These are phyloP conservation scores for Acanthamoeba healyi DNA, from an alignment of 208 protist species.

Conservation along the genomic window DNA sequence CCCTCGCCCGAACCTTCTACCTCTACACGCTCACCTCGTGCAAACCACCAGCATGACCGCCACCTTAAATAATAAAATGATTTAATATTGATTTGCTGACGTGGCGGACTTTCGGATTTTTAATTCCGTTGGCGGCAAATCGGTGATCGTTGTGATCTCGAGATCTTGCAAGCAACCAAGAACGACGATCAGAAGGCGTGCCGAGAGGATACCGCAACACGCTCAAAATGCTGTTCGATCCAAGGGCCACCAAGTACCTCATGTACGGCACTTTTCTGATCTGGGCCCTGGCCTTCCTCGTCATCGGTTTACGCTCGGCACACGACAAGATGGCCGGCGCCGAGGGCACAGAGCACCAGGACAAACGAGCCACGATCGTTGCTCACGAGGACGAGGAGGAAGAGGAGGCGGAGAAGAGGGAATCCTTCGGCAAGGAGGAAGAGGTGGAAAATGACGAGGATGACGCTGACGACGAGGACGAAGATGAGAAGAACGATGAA, in stretches of 20 bases:
- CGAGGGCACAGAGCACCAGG: neutral
- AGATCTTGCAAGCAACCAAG: no score
- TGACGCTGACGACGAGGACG: neutral
- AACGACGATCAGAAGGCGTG: neutral
- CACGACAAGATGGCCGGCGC: neutral
- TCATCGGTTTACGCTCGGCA: slow-evolving; percentile 1
- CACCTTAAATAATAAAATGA: neutral
- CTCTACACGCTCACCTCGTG: slow-evolving; percentile 53
- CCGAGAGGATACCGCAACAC: no score
- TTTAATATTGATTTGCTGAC: neutral
- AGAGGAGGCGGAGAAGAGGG: neutral
- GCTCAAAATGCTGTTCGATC: slow-evolving; percentile 50
- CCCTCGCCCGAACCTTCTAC: slow-evolving; percentile 42
- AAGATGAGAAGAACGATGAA: slow-evolving; percentile 7
- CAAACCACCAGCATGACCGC: neutral
- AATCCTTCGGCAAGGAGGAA: neutral
- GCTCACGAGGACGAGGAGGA: neutral
- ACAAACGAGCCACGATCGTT: neutral
- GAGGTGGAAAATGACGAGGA: neutral
- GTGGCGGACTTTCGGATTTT: neutral
- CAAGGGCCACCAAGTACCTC: neutral
- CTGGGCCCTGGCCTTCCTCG: slow-evolving; percentile 31
- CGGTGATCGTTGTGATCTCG: neutral
- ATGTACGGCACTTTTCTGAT: neutral
- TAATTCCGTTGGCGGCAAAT: neutral